Evolutionary conservation across 805 yeast species (phyloP), one percentile per base, ranked within the genome.

Genomic region (Metschnikowia cubensis): DNA sequence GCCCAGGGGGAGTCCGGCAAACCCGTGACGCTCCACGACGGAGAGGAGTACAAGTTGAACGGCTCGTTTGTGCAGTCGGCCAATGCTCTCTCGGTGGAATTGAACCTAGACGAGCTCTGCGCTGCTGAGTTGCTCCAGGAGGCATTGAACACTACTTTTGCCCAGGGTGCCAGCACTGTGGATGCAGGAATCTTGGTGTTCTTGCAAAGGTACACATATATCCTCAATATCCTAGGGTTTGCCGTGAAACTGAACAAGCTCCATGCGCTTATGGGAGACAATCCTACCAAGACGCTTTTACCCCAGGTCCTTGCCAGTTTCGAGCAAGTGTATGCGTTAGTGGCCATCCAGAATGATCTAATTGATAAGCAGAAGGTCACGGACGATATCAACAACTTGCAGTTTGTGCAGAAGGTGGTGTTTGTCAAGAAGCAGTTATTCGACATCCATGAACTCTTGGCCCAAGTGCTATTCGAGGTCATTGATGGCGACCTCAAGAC

Each of bases 141-240:
- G 52, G 77, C 89, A 3, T 60, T 69, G 17, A 54, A 51, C 64
- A 21, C 69, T 59, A 47, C 64, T 59, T 52, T 67, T 60, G 58
- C 69, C 68, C 70, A 79, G 22, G 85, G 86, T 0, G 69, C 75
- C 0, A 68, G 74, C 2, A 63, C 80, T 31, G 54, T 75, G 6
- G 90, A 85, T 56, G 72, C 79, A 18, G 96, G 94, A 1, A 78
- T 82, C 51, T 78, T 86, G 5, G 75, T 82, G 8, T 89, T 80
- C 64, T 87, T 83, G 60, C 69, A 80, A 47, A 77, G 97, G 58
- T 76, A 85, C 47, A 85, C 82, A 58, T 85, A 81, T 54, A 81
- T 91, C n/a, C 66, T 92, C 38, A 88, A 86, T 56, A 82, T 86
- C 21, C 73, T 81, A 35, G 73, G 71, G 17, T 67, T 50, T 51